These are phyloP conservation scores for Apiospora arundinis DNA, from an alignment of 2,329 filamentous ascomycete genomes.

Conservation along the genomic window DNA sequence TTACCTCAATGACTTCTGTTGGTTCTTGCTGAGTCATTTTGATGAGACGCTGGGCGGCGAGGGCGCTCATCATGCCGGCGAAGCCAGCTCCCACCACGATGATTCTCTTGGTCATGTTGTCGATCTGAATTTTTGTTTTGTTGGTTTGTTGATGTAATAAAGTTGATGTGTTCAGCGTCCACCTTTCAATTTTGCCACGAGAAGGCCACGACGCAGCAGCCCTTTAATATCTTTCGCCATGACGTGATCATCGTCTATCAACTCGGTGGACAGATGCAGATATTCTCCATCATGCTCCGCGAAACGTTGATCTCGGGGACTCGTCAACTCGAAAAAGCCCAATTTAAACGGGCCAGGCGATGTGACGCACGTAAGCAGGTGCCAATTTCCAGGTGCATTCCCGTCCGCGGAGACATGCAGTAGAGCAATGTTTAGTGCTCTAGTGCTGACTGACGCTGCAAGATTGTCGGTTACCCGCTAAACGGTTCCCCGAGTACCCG, in stretches of 20 bases:
- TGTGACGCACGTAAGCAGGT: too few species aligned
- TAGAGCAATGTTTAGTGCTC: too few species aligned
- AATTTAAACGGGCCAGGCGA: not conserved
- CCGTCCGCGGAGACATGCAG: too few species aligned
- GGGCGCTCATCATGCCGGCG: conserved; percentile 45
- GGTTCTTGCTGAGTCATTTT: conserved; percentile 27
- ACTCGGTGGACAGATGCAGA: not conserved
- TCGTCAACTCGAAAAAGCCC: not conserved
- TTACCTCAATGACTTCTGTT: conserved; percentile 34
- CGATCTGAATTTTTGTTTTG: not conserved
- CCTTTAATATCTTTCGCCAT: not conserved
- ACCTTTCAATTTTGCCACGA: too few species aligned
- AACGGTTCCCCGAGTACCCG: conserved; percentile 11
- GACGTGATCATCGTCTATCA: not conserved
- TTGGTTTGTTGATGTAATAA: too few species aligned
- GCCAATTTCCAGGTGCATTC: too few species aligned
- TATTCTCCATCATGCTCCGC: not conserved
- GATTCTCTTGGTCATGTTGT: conserved; percentile 10
- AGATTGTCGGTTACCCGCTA: not conserved
- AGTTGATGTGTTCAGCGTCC: too few species aligned
- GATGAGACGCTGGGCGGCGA: conserved; percentile 42
- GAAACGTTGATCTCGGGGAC: not conserved
- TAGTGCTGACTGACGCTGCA: not conserved
- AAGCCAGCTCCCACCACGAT: conserved; percentile 43
- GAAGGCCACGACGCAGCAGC: too few species aligned